These are phyloP conservation scores for Nepenthes alata DNA, from an alignment of 179 eudicot genomes.

Conservation along the genomic window DNA sequence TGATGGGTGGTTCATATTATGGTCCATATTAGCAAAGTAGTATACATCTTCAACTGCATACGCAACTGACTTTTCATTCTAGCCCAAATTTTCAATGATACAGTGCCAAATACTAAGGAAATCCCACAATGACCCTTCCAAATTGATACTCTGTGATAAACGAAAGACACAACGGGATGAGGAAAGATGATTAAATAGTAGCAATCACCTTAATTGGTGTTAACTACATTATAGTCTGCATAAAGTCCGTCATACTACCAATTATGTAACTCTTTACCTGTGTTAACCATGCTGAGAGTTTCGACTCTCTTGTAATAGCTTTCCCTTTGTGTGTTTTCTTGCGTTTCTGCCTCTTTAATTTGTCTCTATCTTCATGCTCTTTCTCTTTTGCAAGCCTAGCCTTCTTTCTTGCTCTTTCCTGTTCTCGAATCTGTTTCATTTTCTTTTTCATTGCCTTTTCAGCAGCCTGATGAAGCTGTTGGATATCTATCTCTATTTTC, in stretches of 20 bases:
- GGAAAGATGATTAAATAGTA: background rate
- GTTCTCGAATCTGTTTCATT: conserved; percentile 25
- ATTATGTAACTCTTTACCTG: conserved; percentile 32
- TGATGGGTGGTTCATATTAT: background rate
- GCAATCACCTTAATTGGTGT: background rate
- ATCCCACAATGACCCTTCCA: background rate
- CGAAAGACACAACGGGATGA: background rate
- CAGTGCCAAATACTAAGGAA: too few species aligned
- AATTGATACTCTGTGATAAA: background rate
- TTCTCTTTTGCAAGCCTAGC: conserved; percentile 24
- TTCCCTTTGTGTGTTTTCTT: conserved; percentile 24
- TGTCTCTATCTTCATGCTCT: conserved; percentile 16
- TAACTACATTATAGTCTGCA: background rate
- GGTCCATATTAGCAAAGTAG: background rate
- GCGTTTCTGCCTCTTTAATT: conserved; percentile 11
- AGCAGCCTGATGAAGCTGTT: conserved; percentile 28
- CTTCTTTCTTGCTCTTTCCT: conserved; percentile 24
- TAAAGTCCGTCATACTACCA: background rate
- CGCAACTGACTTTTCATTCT: too few species aligned
- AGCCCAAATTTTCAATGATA: too few species aligned
- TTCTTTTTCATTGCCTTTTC: conserved; percentile 39
- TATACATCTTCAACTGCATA: background rate
- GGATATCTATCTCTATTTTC: conserved; percentile 39
- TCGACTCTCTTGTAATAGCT: conserved; percentile 14
- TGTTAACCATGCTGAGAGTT: conserved; percentile 35